A percentile compares a stretch with the other conserved stretches of the same genome.
Conservation (phyloP, 2,329 filamentous ascomycete species). For the Macroventuria anomochaeta region DNA sequence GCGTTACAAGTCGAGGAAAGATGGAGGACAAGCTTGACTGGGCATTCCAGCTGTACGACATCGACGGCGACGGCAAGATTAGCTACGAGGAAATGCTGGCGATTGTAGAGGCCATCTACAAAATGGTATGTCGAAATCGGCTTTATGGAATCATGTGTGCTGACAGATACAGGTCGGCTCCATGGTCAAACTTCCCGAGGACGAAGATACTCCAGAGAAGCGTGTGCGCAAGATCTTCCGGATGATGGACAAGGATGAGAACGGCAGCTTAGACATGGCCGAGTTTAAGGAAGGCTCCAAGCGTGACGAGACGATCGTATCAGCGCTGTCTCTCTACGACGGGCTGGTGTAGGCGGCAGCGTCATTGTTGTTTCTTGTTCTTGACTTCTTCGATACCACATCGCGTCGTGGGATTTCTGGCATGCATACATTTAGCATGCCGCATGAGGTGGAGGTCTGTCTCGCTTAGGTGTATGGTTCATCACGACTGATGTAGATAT, state of each 20-base stretch:
- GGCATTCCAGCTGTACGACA: constrained; percentile 99
- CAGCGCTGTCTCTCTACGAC: constrained; percentile 93
- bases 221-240: constrained; percentile 97
- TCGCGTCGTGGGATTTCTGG: constrained; percentile 43
- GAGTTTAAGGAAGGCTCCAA: constrained; percentile 99
- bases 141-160: not conserved
- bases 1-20: constrained; percentile 94
- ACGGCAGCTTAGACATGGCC: constrained; percentile 93
- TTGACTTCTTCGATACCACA: constrained; percentile 50
- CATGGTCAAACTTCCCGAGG: constrained; percentile 98
- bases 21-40: constrained; percentile 99
- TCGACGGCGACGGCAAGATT: constrained; percentile 98
- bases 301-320: constrained; percentile 98
- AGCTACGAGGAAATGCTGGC: constrained; percentile 99
- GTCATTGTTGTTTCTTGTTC: constrained; percentile 39
- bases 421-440: constrained; percentile 43
- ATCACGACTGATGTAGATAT: constrained; percentile 46
- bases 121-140: constrained; percentile 74
- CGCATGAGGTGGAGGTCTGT: constrained; percentile 35
- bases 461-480: constrained; percentile 43
- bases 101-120: constrained; percentile 99
- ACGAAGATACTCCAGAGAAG: constrained; percentile 99
- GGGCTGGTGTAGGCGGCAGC: constrained; percentile 73
- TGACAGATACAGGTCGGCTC: constrained; percentile 76
- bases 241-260: constrained; percentile 99